These are phyloP conservation scores for Cucurbita maxima DNA, from an alignment of 306 rosid genomes.

Conservation along the genomic window DNA sequence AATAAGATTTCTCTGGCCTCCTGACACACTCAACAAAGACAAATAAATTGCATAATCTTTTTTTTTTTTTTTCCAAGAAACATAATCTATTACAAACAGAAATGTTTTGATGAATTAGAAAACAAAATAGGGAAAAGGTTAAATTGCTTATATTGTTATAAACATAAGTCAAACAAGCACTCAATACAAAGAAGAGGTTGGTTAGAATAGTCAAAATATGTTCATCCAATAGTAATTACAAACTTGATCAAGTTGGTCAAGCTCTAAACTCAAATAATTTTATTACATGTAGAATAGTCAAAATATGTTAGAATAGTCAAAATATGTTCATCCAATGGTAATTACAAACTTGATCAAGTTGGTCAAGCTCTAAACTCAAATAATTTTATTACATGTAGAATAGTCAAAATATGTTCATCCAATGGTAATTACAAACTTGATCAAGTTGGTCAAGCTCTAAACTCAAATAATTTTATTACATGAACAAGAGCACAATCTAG, in stretches of 20 bases:
- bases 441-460: neutral
- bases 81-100: neutral
- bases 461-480: neutral
- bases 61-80: neutral
- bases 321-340: neutral
- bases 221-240: neutral
- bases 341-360: neutral
- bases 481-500: neutral
- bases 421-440: neutral
- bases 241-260: neutral
- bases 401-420: neutral
- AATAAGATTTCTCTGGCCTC: conserved; percentile 68
- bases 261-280: neutral
- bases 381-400: neutral
- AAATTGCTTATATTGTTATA: neutral
- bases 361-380: neutral
- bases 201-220: neutral
- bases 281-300: neutral
- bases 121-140: neutral
- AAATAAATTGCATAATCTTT: conserved; percentile 11
- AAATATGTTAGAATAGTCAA: neutral
- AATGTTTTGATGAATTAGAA: neutral
- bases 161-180: neutral
- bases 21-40: conserved; percentile 32
- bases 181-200: neutral